Conservation (phyloP, 495 filamentous ascomycete genomes). For the Penicillium paradoxum region DNA sequence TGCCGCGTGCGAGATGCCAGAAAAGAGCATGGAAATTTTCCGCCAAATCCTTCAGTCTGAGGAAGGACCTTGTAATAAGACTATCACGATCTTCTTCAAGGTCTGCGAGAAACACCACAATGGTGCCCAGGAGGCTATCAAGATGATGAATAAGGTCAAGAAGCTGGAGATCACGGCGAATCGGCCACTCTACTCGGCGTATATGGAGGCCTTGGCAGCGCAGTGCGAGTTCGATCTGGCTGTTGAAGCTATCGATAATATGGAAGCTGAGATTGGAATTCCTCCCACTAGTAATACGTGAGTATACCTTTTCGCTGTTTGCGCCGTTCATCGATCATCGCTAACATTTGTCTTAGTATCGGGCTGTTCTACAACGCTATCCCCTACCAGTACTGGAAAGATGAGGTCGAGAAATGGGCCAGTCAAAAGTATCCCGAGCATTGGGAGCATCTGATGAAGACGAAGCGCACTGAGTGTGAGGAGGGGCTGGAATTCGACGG, state of each 20-base stretch:
- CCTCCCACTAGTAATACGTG: conserved; percentile 64
- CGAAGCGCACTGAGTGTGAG: conserved; percentile 34
- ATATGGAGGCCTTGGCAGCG: conserved; percentile 67
- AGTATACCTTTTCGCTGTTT: conserved; percentile 34
- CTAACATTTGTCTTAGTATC: conserved; percentile 47
- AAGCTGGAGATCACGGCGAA: conserved; percentile 73
- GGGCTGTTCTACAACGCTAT: conserved; percentile 70
- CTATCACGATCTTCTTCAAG: conserved; percentile 71
- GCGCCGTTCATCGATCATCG: conserved; percentile 1
- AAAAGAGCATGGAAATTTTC: conserved; percentile 72
- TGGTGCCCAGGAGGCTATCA: conserved; percentile 59
- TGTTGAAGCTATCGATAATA: conserved; percentile 55
- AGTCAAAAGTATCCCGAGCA: conserved; percentile 56
- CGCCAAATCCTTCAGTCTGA: conserved; percentile 65
- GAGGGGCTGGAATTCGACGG: conserved; percentile 34
- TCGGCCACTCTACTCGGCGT: conserved; percentile 62
- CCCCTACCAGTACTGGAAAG: conserved; percentile 53
- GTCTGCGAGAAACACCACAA: conserved; percentile 61
- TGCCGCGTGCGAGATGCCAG: conserved; percentile 55
- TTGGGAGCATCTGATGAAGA: conserved; percentile 56
- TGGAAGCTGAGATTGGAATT: conserved; percentile 59
- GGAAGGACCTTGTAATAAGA: conserved; percentile 78
- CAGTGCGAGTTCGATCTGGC: conserved; percentile 63
- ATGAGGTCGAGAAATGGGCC: conserved; percentile 69
- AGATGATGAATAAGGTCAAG: conserved; percentile 70